Evolutionary conservation across 2,329 filamentous ascomycete species (phyloP), one percentile per base, ranked within the genome.

Genomic region (Ceratocystis smalleyi): DNA sequence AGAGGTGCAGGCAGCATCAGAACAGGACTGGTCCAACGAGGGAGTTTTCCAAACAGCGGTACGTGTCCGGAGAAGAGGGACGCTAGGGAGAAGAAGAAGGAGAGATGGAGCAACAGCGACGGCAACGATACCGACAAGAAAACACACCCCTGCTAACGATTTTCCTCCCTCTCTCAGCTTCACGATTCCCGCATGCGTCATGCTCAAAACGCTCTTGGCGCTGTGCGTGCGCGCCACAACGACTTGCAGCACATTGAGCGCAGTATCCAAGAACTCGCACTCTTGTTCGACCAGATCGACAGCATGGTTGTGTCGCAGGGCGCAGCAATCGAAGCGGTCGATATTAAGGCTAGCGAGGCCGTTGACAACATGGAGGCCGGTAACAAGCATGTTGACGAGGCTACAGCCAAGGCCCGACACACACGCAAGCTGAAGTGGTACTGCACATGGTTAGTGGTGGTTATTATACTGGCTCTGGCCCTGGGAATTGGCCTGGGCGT

Each of bases 11-110:
- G 77, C 88, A 72, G 87, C 87, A 2, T 77, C 83, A 27, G 79
- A 88, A 69, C 78, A 83, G 63, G 85, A 91, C 72, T 88, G 87
- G 85, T 83, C 85, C 63, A 82, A 88, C 66, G 86, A 91, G 76
- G 86, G 87, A 70, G 85, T 94, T 64, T 94, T 92, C 77, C 86
- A 91, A 74, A 86, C 84, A 65, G 88, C 88, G 66, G 88, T 92
- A 80, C 74, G 84, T 79, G 62, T 30, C 19, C n/a, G 10, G 47
- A n/a, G 47, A 27, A 32, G 22, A n/a, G 10, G 15, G 17, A 5
- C 12, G 17, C 51, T 7, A 55, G 17, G 6, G 19, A 55, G 22
- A 12, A 32, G 32, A 15, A 55, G 22, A 12, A 32, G 32, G 5
- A 55, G 4, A 40, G 8, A 30, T 15, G n/a, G 30, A 55, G 24